Evolutionary conservation across 345 rosid species (phyloP).

Genomic region (Citrus sinensis): DNA sequence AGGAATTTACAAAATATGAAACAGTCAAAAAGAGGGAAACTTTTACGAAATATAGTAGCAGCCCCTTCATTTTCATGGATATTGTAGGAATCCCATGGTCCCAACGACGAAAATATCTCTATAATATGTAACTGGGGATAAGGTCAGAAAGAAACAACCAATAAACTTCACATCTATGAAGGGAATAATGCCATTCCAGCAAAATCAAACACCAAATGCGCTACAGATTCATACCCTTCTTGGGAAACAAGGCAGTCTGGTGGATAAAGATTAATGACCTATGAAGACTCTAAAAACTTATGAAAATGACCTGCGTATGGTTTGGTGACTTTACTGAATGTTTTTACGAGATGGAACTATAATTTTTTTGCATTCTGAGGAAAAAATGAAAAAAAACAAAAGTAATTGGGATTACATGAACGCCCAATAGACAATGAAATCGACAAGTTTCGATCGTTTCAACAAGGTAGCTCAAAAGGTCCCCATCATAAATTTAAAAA

Average conservation of each 20-base stretch:
- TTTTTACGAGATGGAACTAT: not conserved
- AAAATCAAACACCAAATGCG: not conserved
- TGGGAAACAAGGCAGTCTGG: not conserved
- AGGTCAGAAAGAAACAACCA: slow-evolving; percentile 7
- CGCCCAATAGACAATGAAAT: not conserved
- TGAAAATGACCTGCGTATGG: not conserved
- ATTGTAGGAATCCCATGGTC: not conserved
- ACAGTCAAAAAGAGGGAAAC: not conserved
- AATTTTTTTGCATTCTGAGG: too few species aligned
- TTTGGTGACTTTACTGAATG: not conserved
- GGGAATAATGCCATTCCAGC: not conserved
- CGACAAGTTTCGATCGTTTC: not conserved
- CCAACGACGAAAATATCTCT: not conserved
- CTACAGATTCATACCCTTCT: not conserved
- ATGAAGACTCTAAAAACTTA: not conserved
- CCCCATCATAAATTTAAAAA: not conserved
- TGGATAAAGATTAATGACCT: not conserved
- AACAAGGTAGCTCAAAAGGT: not conserved
- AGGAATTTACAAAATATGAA: not conserved
- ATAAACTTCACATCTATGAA: not conserved
- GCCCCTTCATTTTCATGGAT: not conserved
- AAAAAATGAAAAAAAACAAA: too few species aligned
- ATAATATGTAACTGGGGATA: not conserved
- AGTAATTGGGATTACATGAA: too few species aligned
- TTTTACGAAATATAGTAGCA: not conserved